Conservation (phyloP, 1,139 yeast species). For the Kodamaea ohmeri region DNA sequence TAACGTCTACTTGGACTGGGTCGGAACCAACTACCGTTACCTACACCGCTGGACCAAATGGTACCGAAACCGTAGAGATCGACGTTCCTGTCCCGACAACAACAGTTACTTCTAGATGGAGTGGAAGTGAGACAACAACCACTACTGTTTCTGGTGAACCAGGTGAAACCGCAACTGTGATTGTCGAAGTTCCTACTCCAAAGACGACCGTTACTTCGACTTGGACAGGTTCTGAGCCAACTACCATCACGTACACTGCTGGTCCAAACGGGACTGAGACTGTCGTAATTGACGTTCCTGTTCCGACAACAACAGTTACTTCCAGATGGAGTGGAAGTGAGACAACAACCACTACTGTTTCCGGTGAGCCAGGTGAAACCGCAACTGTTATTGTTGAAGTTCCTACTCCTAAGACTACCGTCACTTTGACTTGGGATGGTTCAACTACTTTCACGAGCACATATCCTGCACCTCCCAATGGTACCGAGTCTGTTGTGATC, state of each 20-base stretch:
- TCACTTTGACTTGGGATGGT: slow-evolving; percentile 27
- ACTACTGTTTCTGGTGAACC: slow-evolving; percentile 1
- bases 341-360: slow-evolving; percentile 9
- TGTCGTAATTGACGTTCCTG: slow-evolving; percentile 10
- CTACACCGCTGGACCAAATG: background rate
- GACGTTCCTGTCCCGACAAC: background rate
- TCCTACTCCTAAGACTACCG: slow-evolving; percentile 10
- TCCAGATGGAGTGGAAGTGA: slow-evolving; percentile 12
- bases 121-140: background rate
- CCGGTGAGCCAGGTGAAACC: slow-evolving; percentile 13
- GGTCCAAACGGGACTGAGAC: background rate
- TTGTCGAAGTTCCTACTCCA: background rate
- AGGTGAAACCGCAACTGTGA: background rate
- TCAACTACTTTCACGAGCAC: slow-evolving; percentile 22
- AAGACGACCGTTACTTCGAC: background rate
- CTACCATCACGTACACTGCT: background rate
- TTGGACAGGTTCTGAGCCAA: background rate
- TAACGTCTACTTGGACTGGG: background rate
- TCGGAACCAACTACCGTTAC: background rate
- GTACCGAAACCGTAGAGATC: background rate
- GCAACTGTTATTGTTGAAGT: slow-evolving; percentile 14
- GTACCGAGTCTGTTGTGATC: slow-evolving; percentile 10
- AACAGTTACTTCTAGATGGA: background rate
- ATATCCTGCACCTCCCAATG: slow-evolving; percentile 12
- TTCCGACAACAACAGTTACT: slow-evolving; percentile 13